Conservation (phyloP, 306 rosid genomes). For the Medicago lupulina region DNA sequence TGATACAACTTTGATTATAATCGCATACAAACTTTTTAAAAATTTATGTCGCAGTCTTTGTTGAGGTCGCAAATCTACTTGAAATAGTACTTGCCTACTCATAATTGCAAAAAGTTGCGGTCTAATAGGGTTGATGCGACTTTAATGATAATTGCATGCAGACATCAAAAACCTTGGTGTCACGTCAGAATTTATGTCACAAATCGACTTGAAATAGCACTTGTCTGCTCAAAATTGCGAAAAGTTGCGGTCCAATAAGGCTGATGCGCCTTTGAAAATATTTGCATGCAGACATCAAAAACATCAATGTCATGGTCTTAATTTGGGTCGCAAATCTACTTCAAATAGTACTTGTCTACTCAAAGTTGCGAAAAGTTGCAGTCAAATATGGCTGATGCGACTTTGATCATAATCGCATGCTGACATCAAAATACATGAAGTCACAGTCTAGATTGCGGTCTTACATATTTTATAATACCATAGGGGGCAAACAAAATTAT, state of each 20-base stretch:
- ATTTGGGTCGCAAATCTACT: not conserved
- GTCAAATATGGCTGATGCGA: not conserved
- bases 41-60: not conserved
- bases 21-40: not conserved
- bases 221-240: not conserved
- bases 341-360: conserved; percentile 14
- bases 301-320: not conserved
- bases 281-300: not conserved
- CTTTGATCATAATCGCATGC: not conserved
- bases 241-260: not conserved
- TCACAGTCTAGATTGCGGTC: not conserved
- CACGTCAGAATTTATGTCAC: not conserved
- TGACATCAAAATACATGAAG: not conserved
- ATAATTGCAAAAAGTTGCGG: not conserved
- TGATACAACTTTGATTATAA: not conserved
- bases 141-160: not conserved
- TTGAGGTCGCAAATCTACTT: not conserved
- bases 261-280: not conserved
- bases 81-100: conserved; percentile 10
- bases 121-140: not conserved
- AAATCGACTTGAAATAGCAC: not conserved
- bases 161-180: not conserved
- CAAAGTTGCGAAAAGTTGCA: not conserved
- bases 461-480: not conserved
- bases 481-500: not conserved